phyloP scores from a whole-genome alignment of 805 yeast species.

The Lipomyces yamadae region DNA sequence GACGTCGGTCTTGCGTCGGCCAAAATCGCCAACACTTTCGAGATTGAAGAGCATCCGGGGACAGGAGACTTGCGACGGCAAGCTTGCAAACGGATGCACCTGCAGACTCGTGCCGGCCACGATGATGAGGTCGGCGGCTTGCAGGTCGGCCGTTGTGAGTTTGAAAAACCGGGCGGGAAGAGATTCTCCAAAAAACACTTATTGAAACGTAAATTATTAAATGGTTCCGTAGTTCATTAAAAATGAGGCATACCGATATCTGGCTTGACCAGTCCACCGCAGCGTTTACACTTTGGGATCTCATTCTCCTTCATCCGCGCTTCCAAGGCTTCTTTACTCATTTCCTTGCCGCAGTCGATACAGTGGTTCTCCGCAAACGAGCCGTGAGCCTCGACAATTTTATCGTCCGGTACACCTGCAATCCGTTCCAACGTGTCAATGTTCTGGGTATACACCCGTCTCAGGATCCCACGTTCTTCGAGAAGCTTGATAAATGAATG shows the following conservation, averaged over 20 bases:
- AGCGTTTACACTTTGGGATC: conserved; percentile 59
- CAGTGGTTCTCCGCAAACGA: conserved; percentile 87
- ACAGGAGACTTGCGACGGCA: conserved; percentile 62
- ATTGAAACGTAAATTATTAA: neutral
- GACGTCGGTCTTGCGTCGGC: conserved; percentile 64
- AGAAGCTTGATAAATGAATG: conserved; percentile 73
- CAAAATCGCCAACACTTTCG: conserved; percentile 73
- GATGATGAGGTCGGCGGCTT: conserved; percentile 67
- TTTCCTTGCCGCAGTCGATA: conserved; percentile 67
- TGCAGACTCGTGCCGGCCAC: conserved; percentile 93
- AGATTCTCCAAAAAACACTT: conserved; percentile 84
- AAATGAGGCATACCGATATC: conserved; percentile 60
- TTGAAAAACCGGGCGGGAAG: conserved; percentile 74
- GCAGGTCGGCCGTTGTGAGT: conserved; percentile 64
- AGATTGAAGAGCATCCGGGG: conserved; percentile 72
- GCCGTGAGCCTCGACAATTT: conserved; percentile 91
- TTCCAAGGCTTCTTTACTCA: conserved; percentile 47
- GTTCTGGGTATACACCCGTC: conserved; percentile 86
- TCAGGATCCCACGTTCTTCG: conserved; percentile 64
- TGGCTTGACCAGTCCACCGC: conserved; percentile 84
- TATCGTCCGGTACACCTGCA: conserved; percentile 71
- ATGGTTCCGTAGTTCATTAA: neutral
- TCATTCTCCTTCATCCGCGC: conserved; percentile 38
- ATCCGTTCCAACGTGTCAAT: conserved; percentile 88
- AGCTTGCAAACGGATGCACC: conserved; percentile 86